These are phyloP conservation scores for Helianthus annuus DNA, from an alignment of 129 eudicot species.

Conservation along the genomic window HanXRQr2.0-SUNRISE NC_035441.2:188903715-188904214, in stretches of 20 bases:
- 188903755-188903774: neutral
- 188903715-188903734: neutral
- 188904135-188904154: neutral
- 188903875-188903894: neutral
- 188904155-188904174: neutral
- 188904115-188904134: neutral
- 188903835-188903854: neutral
- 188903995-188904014: slow-evolving; percentile 91
- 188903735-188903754: neutral
- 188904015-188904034: slow-evolving; percentile 88
- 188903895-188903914: neutral
- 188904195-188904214: slow-evolving; percentile 51
- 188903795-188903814: neutral
- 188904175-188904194: neutral
- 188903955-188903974: slow-evolving; percentile 1
- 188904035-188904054: slow-evolving; percentile 85
- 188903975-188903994: slow-evolving; percentile 69
- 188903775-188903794: neutral
- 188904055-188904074: slow-evolving; percentile 81
- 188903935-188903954: neutral
- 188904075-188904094: slow-evolving; percentile 87
- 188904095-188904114: slow-evolving; percentile 5
- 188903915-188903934: neutral
- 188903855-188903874: neutral
- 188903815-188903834: neutral